Conservation (phyloP, 139 green algal species). For the Chlamydomonas sphaeroides region DNA sequence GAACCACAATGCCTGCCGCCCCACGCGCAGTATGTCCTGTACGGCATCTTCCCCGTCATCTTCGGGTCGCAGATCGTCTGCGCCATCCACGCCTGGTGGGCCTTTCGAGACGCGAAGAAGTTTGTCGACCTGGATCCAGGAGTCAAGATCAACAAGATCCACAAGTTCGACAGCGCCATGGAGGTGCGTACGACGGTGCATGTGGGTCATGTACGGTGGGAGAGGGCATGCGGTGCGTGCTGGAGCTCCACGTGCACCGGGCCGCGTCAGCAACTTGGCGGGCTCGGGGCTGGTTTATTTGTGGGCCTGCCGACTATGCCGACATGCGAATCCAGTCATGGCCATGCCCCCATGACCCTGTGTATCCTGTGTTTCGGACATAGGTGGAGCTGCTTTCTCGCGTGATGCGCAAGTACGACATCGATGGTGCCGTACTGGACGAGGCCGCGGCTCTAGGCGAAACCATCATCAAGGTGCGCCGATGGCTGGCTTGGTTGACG, state of each 20-base stretch:
- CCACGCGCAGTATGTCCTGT: constrained; percentile 40
- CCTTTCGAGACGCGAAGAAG: neutral
- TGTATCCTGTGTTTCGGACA: no score
- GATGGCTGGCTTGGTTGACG: no score
- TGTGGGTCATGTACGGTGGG: no score
- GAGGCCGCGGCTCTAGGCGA: constrained; percentile 19
- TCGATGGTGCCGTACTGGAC: neutral
- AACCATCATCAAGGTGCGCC: constrained; percentile 33
- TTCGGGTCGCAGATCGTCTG: neutral
- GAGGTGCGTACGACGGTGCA: no score
- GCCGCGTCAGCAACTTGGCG: no score
- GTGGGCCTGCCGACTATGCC: no score
- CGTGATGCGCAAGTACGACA: neutral
- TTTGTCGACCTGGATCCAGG: neutral
- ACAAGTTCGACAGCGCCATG: constrained; percentile 20
- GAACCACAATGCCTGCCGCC: no score
- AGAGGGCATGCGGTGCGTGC: no score
- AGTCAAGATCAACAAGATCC: constrained; percentile 9
- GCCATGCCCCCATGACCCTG: no score
- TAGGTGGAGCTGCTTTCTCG: constrained; percentile 13
- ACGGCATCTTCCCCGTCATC: constrained; percentile 48
- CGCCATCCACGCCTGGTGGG: constrained; percentile 6
- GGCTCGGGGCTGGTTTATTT: no score
- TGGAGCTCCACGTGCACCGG: no score
- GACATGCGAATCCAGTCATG: no score